A percentile compares a stretch with the other conserved stretches of the same genome.
phyloP scores from a whole-genome alignment of 1,284 basidiomycete species.

The Naganishia liquefaciens region DNA sequence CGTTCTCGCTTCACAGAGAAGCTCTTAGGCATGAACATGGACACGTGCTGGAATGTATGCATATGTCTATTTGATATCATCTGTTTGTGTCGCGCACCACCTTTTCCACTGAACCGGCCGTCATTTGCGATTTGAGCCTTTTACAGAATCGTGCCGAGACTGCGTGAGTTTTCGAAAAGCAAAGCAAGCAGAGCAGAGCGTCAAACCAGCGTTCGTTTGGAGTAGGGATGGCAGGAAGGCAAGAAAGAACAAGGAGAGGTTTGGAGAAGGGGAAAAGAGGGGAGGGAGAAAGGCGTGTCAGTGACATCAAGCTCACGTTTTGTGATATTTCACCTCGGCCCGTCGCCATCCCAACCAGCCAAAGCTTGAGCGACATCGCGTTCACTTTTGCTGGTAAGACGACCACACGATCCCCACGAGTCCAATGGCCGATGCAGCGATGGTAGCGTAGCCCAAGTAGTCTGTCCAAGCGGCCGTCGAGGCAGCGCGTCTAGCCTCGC shows the following conservation, averaged over 20 bases:
- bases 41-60: no score
- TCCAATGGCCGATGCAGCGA: slow-evolving; percentile 47
- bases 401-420: slow-evolving; percentile 48
- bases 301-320: slow-evolving; percentile 20
- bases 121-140: not conserved
- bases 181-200: slow-evolving; percentile 12
- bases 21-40: not conserved
- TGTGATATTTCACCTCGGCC: slow-evolving; percentile 8
- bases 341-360: not conserved
- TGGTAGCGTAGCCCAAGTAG: slow-evolving; percentile 41
- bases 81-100: no score
- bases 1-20: not conserved
- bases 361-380: not conserved
- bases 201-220: slow-evolving; percentile 15
- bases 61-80: no score
- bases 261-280: not conserved
- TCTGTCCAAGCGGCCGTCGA: slow-evolving; percentile 31
- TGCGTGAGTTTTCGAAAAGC: not conserved
- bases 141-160: slow-evolving; percentile 30
- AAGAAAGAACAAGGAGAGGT: not conserved
- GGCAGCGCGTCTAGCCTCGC: slow-evolving; percentile 8
- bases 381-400: slow-evolving; percentile 29
- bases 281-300: slow-evolving; percentile 9
- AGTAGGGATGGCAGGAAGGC: not conserved
- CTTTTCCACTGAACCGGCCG: no score